Conservation (phyloP, 2,329 filamentous ascomycete species). For the Scedosporium minutisporum region DNA sequence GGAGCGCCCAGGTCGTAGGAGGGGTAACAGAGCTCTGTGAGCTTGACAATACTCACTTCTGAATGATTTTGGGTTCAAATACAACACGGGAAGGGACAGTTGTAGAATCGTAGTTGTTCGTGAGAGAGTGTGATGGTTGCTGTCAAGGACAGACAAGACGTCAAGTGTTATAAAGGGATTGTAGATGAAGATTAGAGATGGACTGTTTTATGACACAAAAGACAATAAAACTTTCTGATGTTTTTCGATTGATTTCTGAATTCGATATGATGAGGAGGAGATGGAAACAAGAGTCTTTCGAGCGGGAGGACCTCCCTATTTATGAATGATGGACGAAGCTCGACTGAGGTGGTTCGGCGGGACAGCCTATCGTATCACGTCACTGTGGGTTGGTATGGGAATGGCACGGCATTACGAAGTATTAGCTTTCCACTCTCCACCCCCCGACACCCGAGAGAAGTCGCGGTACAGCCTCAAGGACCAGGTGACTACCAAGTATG, state of each 20-base stretch:
- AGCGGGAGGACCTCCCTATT: slow-evolving; percentile 1
- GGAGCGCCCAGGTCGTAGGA: not conserved
- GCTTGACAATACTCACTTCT: not conserved
- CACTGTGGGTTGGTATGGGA: not conserved
- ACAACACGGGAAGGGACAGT: not conserved
- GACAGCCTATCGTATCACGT: slow-evolving; percentile 4
- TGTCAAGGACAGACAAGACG: not conserved
- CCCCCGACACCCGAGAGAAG: not conserved
- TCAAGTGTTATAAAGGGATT: not conserved
- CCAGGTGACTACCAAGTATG: not conserved
- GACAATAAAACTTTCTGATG: not conserved
- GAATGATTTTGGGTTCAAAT: not conserved
- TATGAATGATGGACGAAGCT: slow-evolving; percentile 4
- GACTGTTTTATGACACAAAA: not conserved
- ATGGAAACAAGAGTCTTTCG: not conserved
- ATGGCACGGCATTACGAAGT: not conserved
- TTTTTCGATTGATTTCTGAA: not conserved
- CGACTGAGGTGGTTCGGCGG: not conserved
- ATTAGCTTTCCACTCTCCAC: too few relatives aligned
- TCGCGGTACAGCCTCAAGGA: slow-evolving; percentile 3
- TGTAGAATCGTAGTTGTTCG: not conserved
- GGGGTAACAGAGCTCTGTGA: not conserved
- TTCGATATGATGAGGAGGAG: not conserved
- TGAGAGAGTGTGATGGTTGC: not conserved
- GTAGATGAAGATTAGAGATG: not conserved